Conservation (phyloP, 306 rosid genomes). For the Crotalaria pallida region DNA sequence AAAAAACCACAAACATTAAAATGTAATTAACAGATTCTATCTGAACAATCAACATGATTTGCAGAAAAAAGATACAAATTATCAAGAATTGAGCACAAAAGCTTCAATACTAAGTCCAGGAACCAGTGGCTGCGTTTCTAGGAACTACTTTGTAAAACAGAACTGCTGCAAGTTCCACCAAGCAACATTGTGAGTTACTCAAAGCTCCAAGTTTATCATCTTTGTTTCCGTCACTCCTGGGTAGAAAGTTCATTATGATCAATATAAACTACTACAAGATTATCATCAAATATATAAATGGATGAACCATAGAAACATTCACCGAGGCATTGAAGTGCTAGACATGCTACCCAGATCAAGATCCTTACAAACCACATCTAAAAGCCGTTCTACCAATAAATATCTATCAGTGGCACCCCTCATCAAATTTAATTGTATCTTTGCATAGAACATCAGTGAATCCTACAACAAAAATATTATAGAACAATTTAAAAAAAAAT, state of each 20-base stretch:
- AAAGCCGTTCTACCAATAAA: constrained; percentile 65
- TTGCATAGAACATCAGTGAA: constrained; percentile 64
- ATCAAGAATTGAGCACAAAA: neutral
- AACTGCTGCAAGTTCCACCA: constrained; percentile 87
- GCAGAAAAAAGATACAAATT: neutral
- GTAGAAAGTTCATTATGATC: constrained; percentile 17
- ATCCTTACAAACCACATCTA: constrained; percentile 84
- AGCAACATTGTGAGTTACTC: constrained; percentile 60
- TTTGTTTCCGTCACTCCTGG: constrained; percentile 70
- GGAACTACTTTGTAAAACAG: constrained; percentile 63
- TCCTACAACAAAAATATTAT: constrained; percentile 50
- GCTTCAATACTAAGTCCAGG: neutral
- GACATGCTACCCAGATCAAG: constrained; percentile 71
- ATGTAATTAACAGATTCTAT: neutral
- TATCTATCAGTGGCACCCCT: constrained; percentile 59
- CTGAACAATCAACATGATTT: neutral
- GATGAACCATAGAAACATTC: constrained; percentile 24
- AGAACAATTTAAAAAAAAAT: neutral
- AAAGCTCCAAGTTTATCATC: constrained; percentile 80
- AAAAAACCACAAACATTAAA: neutral
- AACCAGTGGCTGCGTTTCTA: constrained; percentile 6
- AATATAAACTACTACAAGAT: constrained; percentile 12
- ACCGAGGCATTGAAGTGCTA: constrained; percentile 52
- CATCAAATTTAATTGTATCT: constrained; percentile 64
- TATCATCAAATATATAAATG: constrained; percentile 10